Conservation (phyloP, 768 basidiomycete species). For the Mrakia frigida region DNA sequence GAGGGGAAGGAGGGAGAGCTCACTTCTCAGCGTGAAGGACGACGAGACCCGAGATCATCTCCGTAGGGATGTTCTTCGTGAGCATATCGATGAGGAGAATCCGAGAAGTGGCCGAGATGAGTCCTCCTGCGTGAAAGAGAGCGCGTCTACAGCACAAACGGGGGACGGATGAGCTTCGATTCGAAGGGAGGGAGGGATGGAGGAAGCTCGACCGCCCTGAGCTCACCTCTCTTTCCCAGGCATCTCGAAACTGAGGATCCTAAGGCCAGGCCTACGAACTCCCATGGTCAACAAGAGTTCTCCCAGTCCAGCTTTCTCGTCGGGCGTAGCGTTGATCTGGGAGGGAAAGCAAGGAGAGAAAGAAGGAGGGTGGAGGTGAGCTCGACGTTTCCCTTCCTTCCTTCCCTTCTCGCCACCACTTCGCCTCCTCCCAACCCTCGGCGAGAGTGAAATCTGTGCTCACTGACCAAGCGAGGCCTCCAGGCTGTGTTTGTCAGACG, state of each 20-base stretch:
- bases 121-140: conserved; percentile 78
- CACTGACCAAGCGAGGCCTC: too few relatives aligned
- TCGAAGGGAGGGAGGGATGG: not conserved
- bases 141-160: not conserved
- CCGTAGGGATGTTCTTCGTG: conserved; percentile 69
- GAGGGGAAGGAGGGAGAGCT: conserved; percentile 33
- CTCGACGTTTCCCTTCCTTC: conserved; percentile 47
- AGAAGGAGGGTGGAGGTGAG: not conserved
- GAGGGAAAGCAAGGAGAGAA: not conserved
- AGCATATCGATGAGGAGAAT: conserved; percentile 95
- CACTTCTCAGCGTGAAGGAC: conserved; percentile 88
- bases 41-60: conserved; percentile 81
- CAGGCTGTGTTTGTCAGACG: too few relatives aligned
- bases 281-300: conserved; percentile 92
- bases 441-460: too few relatives aligned
- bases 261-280: conserved; percentile 75
- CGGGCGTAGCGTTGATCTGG: conserved; percentile 51
- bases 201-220: not conserved
- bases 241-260: conserved; percentile 77
- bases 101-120: conserved; percentile 85
- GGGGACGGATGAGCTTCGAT: conserved; percentile 22
- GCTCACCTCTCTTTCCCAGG: conserved; percentile 68
- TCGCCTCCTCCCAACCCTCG: not conserved
- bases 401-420: not conserved
- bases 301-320: conserved; percentile 85